Base-by-base conservation (phyloP, 129 eudicot species). In the Escallonia rubra region DNA sequence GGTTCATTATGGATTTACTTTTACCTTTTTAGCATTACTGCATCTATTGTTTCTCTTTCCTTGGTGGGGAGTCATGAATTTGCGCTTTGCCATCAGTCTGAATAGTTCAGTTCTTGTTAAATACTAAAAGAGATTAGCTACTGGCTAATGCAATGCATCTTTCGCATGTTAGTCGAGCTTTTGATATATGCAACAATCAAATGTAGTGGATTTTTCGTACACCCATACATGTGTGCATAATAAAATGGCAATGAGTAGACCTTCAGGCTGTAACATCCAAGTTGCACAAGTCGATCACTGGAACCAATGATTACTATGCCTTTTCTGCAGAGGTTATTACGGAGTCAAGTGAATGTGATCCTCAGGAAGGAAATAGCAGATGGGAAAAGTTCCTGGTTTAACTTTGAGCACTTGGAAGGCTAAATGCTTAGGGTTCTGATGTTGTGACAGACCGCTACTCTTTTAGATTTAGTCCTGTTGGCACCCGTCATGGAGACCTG, bases 351-450 rank as follows among this genome's bases (percentile, higher is more conserved):
- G 79, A 57, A 85, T 41, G 52, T 80, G 83, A 64, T 85, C 84
- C 71, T 85, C 68, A 43, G 90, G 90, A 3, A 81, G 72, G 49
- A 80, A 74, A 61, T 85, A 86, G 79, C 90, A 85, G n/a, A 85
- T 61, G 0, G 83, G 90, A 62, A 79, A 68, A 53, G 65, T 47
- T 8, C 90, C 90, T 0, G 86, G 81, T 60, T 71, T 72, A 50
- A 85, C 86, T 55, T 78, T 72, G 2, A 85, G 72, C 64, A 85
- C 80, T 45, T 70, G 72, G 52, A 80, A 77, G 12, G 80, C 90
- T 77, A 77, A 58, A 52, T 84, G 80, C 64, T 84, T 77, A 7
- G 83, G 81, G 72, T 80, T 76, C 85, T 5, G 79, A 62, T 2
- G 83, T 78, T 72, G 57, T 85, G 86, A 64, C 86, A 85, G 10